Base-by-base conservation (phyloP, 805 yeast species). In the Kuraishia borneana region DNA sequence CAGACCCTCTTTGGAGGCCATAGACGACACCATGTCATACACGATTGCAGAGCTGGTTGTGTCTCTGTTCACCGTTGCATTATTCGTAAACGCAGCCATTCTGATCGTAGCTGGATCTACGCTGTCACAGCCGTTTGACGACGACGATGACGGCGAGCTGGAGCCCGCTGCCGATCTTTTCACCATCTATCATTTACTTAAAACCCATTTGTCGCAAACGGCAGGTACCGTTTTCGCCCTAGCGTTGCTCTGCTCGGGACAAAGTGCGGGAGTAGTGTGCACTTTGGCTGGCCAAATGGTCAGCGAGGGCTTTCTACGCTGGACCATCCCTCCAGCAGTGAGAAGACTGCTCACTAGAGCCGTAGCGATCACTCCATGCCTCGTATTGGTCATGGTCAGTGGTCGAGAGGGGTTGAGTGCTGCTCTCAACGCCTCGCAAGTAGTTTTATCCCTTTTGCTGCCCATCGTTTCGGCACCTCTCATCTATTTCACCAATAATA, bases 231-330 rank as follows among this genome's bases (percentile, higher is more conserved):
- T 87, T 0, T 87, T 88, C 63, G 96, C 95, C 0, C 56, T 85
- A 33, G 96, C 96, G 1, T 70, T 87, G 56, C 61, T 87, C 31
- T 87, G 83, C 51, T 78, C 89, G 10, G 96, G 96, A n/a, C 89
- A 87, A 50, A 79, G 92, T 47, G 96, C 96, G 2, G 96, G 96
- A 28, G 83, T 89, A 26, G 94, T 87, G 14, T 87, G 95, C 50
- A 88, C 96, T 0, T 67, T 88, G 47, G 88, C 96, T 2, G 95
- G 96, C 25, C 96, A 87, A 53, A 83, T 84, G 75, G 94, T 87
- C 6, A 76, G 84, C 47, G 95, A 87, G 53, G 96, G 96, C 1
- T 88, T 85, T 46, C 64, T 84, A 18, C 64, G 70, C 39, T 83
- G 94, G 82, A 62, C 81, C 5, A 67, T 85, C 39, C 74, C 82